These are phyloP conservation scores for Cylindrotheca fusiformis DNA, from an alignment of 108 stramenopile genomes.

Conservation along the genomic window DNA sequence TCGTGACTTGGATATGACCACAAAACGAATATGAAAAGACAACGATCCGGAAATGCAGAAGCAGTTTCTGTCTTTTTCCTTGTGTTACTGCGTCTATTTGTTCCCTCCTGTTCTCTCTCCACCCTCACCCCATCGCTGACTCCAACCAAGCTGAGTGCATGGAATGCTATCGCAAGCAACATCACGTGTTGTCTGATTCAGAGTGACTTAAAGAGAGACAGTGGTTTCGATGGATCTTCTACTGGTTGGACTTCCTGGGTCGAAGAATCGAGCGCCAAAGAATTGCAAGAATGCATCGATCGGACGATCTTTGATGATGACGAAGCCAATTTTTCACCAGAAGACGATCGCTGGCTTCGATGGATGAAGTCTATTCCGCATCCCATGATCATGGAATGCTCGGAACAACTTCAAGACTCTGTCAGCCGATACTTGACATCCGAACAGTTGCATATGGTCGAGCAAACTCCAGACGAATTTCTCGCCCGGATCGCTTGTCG, in stretches of 20 bases:
- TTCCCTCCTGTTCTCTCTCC: too few species aligned
- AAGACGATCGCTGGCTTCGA: constrained; percentile 50
- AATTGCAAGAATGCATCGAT: constrained; percentile 33
- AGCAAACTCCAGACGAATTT: constrained; percentile 38
- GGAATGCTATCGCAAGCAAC: constrained; percentile 32
- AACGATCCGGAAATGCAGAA: too few species aligned
- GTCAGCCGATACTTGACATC: constrained; percentile 40
- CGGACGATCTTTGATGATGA: constrained; percentile 18
- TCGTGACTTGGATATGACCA: too few species aligned
- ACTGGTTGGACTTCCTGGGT: constrained; percentile 55
- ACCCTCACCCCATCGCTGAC: too few species aligned
- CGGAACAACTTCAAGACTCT: constrained; percentile 36
- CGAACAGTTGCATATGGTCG: constrained; percentile 18
- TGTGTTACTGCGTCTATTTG: too few species aligned
- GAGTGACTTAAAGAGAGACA: constrained; percentile 35
- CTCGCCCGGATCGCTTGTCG: constrained; percentile 51
- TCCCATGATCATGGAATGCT: constrained; percentile 59
- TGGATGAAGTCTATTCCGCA: constrained; percentile 64
- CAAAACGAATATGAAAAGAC: too few species aligned
- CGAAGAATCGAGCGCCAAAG: constrained; percentile 29
- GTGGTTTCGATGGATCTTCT: constrained; percentile 36
- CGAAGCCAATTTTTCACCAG: constrained; percentile 11
- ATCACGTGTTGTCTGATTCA: constrained; percentile 13
- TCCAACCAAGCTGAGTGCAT: too few species aligned
- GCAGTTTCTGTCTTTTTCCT: too few species aligned